These are phyloP conservation scores for Aspergillus calidoustus DNA, from an alignment of 2,329 filamentous ascomycete genomes.

Conservation along the genomic window DNA sequence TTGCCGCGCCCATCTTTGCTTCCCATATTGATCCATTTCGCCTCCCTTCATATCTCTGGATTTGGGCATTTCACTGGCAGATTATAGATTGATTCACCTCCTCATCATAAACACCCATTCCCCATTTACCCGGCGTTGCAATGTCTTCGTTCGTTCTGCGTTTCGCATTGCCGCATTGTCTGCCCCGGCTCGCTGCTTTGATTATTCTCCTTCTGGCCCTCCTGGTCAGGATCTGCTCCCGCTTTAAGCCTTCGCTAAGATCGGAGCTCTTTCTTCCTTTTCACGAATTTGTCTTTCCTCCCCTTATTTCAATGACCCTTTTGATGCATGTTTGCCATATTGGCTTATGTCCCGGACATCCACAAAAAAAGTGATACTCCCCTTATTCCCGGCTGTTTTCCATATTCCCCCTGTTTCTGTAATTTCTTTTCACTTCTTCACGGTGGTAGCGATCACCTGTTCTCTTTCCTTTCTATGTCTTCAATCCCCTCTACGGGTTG, in stretches of 20 bases:
- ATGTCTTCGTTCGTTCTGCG: slow-evolving; percentile 28
- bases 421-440: slow-evolving; percentile 5
- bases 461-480: slow-evolving; percentile 10
- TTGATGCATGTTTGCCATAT: slow-evolving; percentile 22
- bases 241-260: slow-evolving; percentile 6
- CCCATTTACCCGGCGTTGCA: slow-evolving; percentile 36
- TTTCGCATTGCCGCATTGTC: slow-evolving; percentile 32
- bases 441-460: slow-evolving; percentile 15
- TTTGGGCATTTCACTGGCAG: slow-evolving; percentile 44
- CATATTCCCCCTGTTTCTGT: slow-evolving; percentile 6
- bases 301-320: slow-evolving; percentile 18
- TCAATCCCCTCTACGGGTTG: slow-evolving; percentile 7
- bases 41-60: slow-evolving; percentile 25
- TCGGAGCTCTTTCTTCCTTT: slow-evolving; percentile 13
- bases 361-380: slow-evolving; percentile 29
- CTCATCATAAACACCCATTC: slow-evolving; percentile 20
- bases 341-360: slow-evolving; percentile 18
- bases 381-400: slow-evolving; percentile 23
- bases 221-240: slow-evolving; percentile 15
- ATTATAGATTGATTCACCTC: slow-evolving; percentile 44
- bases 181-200: slow-evolving; percentile 29
- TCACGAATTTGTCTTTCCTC: slow-evolving; percentile 4
- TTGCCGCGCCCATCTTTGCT: slow-evolving; percentile 34
- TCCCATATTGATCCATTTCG: slow-evolving; percentile 34
- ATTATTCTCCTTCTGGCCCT: slow-evolving; percentile 21